These are phyloP conservation scores for Triglochin maritima DNA, from an alignment of 106 monocot species.

Conservation along the genomic window DNA sequence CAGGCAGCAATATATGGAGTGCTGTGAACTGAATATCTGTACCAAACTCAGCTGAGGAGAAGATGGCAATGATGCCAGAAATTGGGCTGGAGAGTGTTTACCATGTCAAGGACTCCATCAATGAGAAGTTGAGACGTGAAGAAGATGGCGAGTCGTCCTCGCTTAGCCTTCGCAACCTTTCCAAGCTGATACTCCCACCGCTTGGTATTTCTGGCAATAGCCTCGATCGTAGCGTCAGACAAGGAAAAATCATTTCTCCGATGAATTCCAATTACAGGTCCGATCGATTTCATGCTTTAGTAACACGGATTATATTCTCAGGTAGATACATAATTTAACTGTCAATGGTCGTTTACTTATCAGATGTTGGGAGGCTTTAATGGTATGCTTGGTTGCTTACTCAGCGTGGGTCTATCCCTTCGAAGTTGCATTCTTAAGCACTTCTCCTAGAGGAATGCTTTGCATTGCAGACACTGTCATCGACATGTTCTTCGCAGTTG, in stretches of 20 bases:
- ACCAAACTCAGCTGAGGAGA: too few species aligned
- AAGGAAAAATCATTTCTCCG: conserved; percentile 48
- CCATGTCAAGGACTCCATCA: background rate
- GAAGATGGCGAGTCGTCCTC: conserved; percentile 20
- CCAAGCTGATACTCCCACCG: conserved; percentile 77
- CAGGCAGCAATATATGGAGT: too few species aligned
- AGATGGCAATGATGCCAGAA: too few species aligned
- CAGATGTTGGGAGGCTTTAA: conserved; percentile 93
- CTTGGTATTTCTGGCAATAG: conserved; percentile 47
- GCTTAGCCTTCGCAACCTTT: conserved; percentile 60
- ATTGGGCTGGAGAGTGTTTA: background rate
- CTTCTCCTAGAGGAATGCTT: conserved; percentile 29
- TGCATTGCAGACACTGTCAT: conserved; percentile 49
- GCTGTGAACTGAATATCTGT: too few species aligned
- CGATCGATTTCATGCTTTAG: background rate
- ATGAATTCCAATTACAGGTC: conserved; percentile 64
- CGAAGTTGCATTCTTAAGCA: conserved; percentile 71
- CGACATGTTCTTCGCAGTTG: conserved; percentile 61
- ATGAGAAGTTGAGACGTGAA: background rate
- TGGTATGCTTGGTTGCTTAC: conserved; percentile 75
- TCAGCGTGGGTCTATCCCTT: conserved; percentile 95
- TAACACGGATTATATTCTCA: background rate
- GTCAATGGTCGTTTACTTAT: background rate
- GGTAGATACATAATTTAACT: background rate
- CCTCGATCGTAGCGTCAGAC: conserved; percentile 10